Conservation (phyloP, 164 flowering plant genomes). For the grape (Vitis vinifera) region DNA sequence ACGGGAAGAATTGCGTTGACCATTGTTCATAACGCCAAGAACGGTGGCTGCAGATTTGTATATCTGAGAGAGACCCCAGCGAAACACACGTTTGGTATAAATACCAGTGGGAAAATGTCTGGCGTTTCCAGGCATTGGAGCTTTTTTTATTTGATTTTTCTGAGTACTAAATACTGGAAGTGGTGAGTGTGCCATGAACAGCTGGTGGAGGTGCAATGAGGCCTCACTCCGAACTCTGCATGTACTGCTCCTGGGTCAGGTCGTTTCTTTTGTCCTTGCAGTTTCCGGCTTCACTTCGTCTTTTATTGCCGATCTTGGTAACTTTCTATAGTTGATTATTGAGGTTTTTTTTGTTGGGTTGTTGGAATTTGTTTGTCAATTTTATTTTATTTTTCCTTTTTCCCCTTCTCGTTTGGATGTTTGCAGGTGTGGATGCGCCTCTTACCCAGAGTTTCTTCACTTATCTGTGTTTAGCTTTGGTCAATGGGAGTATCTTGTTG, state of each 20-base stretch:
- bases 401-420: neutral
- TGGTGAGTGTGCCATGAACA: too few relatives aligned
- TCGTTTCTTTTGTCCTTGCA: constrained; percentile 50
- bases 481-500: constrained; percentile 61
- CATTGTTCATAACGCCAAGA: too few relatives aligned
- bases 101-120: too few relatives aligned
- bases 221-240: constrained; percentile 6
- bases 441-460: constrained; percentile 55
- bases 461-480: constrained; percentile 54
- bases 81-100: too few relatives aligned
- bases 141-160: too few relatives aligned
- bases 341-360: neutral
- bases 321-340: neutral
- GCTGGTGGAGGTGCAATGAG: too few relatives aligned
- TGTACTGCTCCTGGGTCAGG: constrained; percentile 50
- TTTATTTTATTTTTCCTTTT: neutral
- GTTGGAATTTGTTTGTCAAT: neutral
- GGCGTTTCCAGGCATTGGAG: too few relatives aligned
- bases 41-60: too few relatives aligned
- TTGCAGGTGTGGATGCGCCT: constrained; percentile 70
- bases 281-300: constrained; percentile 51
- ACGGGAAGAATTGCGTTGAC: too few relatives aligned
- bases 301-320: constrained; percentile 51
- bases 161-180: too few relatives aligned
- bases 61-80: too few relatives aligned